Evolutionary conservation across 202 grass and related monocot genomes (phyloP).

Genomic region (Setaria viridis): DNA sequence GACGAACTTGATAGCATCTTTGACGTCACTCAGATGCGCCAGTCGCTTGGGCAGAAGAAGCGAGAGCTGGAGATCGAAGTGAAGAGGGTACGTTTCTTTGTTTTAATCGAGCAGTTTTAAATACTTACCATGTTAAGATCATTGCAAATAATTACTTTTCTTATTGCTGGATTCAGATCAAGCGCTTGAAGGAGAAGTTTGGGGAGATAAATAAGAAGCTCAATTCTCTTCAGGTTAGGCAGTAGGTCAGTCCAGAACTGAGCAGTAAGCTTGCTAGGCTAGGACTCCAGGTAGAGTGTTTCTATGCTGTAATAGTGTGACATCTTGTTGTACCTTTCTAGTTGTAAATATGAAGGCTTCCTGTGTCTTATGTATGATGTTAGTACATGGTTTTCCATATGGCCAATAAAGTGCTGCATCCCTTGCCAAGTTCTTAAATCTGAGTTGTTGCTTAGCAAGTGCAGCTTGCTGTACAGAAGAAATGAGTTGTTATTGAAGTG

Average conservation of each 20-base stretch:
- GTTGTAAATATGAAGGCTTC: conserved; percentile 6
- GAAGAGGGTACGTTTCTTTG: conserved; percentile 54
- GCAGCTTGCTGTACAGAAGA: not conserved
- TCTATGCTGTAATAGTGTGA: conserved; percentile 25
- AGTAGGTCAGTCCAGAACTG: conserved; percentile 19
- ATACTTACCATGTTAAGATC: not conserved
- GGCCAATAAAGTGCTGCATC: not conserved
- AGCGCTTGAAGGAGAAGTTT: conserved; percentile 86
- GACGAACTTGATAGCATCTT: conserved; percentile 81
- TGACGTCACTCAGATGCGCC: conserved; percentile 67
- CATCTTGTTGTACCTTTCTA: not conserved
- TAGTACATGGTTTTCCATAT: not conserved
- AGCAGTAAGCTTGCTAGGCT: conserved; percentile 39
- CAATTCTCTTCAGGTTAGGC: conserved; percentile 57
- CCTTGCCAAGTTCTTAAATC: not conserved
- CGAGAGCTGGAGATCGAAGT: conserved; percentile 76
- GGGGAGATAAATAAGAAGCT: conserved; percentile 84
- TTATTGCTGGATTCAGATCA: conserved; percentile 61
- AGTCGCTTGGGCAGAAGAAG: conserved; percentile 68
- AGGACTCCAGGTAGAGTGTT: conserved; percentile 6
- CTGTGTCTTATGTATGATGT: not conserved
- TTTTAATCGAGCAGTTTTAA: conserved; percentile 25
- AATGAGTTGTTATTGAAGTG: not conserved
- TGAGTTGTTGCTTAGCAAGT: not conserved
- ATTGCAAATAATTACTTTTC: conserved; percentile 16